Evolutionary conservation across 1,284 basidiomycete genomes (phyloP).

Genomic region (Taiwanofungus camphoratus): DNA sequence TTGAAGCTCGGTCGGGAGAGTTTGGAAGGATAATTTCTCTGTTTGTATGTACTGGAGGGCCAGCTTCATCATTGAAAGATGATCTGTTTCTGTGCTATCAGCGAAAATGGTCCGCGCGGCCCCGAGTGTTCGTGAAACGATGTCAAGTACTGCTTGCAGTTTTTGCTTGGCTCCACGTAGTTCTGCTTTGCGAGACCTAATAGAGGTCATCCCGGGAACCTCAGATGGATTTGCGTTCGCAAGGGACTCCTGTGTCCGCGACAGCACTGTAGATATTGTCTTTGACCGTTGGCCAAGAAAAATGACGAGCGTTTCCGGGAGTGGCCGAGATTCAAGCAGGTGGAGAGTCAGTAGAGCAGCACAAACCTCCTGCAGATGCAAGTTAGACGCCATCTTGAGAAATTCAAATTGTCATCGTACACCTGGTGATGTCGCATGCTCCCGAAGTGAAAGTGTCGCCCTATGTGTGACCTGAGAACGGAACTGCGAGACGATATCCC

Average conservation of each 20-base stretch:
- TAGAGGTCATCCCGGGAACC: too few species aligned
- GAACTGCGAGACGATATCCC: constrained; percentile 82
- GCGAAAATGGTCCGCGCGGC: constrained; percentile 51
- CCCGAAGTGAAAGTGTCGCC: constrained; percentile 70
- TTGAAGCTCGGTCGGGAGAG: constrained; percentile 48
- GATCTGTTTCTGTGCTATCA: constrained; percentile 19
- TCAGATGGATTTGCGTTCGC: constrained; percentile 33
- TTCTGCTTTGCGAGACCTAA: constrained; percentile 24
- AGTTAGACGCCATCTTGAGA: constrained; percentile 6
- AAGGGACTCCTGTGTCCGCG: constrained; percentile 19
- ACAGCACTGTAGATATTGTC: constrained; percentile 48
- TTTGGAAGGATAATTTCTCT: constrained; percentile 28
- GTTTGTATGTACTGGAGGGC: constrained; percentile 57
- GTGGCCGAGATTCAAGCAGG: constrained; percentile 75
- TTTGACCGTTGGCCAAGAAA: constrained; percentile 71
- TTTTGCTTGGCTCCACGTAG: constrained; percentile 47
- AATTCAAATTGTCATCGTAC: constrained; percentile 28
- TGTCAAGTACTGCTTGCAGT: constrained; percentile 44
- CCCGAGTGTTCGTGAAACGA: constrained; percentile 50
- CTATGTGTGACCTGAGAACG: constrained; percentile 80
- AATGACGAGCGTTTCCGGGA: constrained; percentile 64
- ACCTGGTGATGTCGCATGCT: constrained; percentile 41
- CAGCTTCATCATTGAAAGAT: constrained; percentile 45
- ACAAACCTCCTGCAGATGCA: constrained; percentile 51
- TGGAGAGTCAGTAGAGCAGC: constrained; percentile 77